Conservation (phyloP, 2,329 filamentous ascomycete genomes). For the Arthrobotrys entomopaga region DNA sequence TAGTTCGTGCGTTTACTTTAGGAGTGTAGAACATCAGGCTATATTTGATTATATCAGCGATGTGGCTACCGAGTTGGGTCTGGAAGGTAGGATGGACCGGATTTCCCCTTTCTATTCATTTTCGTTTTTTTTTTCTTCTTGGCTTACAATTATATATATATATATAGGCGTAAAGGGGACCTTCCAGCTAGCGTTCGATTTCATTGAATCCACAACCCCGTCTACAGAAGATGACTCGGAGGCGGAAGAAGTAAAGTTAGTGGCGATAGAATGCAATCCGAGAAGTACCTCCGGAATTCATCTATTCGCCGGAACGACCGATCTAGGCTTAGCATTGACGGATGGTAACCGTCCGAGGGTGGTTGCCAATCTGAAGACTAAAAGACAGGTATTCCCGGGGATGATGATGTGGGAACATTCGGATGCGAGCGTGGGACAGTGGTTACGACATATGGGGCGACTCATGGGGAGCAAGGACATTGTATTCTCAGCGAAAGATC, state of each 20-base stretch:
- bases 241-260: constrained; percentile 34
- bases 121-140: no score
- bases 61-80: constrained; percentile 51
- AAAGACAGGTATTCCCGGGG: constrained; percentile 56
- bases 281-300: constrained; percentile 60
- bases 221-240: neutral
- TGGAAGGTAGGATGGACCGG: constrained; percentile 29
- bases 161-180: constrained; percentile 18
- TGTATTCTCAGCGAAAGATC: constrained; percentile 58
- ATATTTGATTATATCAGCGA: constrained; percentile 58
- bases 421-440: constrained; percentile 57
- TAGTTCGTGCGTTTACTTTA: constrained; percentile 59
- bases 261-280: constrained; percentile 60
- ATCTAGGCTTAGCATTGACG: constrained; percentile 47
- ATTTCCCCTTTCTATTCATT: no score
- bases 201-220: constrained; percentile 56
- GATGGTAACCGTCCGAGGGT: constrained; percentile 1
- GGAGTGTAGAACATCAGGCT: constrained; percentile 55
- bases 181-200: constrained; percentile 60
- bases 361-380: constrained; percentile 34
- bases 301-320: constrained; percentile 58
- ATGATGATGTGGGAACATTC: constrained; percentile 59
- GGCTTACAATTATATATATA: no score
- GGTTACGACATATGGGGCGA: constrained; percentile 59
- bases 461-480: constrained; percentile 60